Percentiles rank a stretch among this genome's conserved stretches.
phyloP scores from a whole-genome alignment of 164 flowering plant genomes.

The Aristolochia contorta region DNA sequence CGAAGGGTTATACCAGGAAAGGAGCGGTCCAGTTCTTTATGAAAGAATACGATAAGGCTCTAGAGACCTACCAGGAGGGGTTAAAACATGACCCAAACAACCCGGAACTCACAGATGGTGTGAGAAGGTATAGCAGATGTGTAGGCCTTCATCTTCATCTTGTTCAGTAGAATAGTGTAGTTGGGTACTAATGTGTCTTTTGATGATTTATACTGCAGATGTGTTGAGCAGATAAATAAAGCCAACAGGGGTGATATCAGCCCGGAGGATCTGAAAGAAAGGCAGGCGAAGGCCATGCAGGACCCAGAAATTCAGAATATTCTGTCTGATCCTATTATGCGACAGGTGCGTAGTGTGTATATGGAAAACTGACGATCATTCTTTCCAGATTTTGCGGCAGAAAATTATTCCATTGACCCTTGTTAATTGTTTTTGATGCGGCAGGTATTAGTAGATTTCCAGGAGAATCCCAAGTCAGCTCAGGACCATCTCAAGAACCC shows the following conservation, averaged over 20 bases:
- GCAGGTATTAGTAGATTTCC: constrained; percentile 83
- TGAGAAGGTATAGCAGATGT: constrained; percentile 37
- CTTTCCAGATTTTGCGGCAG: neutral
- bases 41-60: constrained; percentile 95
- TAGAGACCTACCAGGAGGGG: constrained; percentile 94
- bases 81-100: constrained; percentile 79
- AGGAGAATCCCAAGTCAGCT: constrained; percentile 88
- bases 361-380: no score
- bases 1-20: constrained; percentile 88
- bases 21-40: constrained; percentile 92
- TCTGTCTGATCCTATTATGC: constrained; percentile 87
- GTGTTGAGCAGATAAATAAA: constrained; percentile 86
- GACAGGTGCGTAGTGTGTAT: constrained; percentile 56
- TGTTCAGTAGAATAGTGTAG: neutral
- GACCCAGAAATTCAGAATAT: constrained; percentile 96
- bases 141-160: neutral
- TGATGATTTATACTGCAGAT: constrained; percentile 35
- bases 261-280: constrained; percentile 89
- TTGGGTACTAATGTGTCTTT: neutral
- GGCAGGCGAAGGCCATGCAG: constrained; percentile 98
- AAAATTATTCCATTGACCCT: neutral
- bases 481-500: constrained; percentile 91
- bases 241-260: constrained; percentile 82
- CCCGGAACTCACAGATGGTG: constrained; percentile 79
- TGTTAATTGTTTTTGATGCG: neutral